Evolutionary conservation across 1,284 basidiomycete genomes (phyloP).

Genomic region (Trametes sp.): DNA sequence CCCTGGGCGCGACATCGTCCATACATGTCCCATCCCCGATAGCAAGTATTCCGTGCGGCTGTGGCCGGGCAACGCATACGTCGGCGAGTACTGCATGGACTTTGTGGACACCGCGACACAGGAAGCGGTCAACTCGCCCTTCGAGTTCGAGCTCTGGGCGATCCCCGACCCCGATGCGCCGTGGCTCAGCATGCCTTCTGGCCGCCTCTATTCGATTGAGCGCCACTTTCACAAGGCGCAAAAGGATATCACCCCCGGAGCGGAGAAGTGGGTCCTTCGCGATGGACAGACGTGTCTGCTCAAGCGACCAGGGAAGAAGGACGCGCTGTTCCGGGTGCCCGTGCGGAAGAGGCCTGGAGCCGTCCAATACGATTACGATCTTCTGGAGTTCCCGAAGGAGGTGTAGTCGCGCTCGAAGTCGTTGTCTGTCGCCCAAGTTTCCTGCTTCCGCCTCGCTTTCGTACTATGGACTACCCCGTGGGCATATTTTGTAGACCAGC

Average conservation of each 20-base stretch:
- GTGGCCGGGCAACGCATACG: background rate
- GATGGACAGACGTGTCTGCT: conserved; percentile 13
- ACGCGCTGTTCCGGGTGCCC: conserved; percentile 9
- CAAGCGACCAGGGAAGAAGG: conserved; percentile 4
- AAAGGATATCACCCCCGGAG: conserved; percentile 10
- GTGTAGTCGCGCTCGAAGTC: conserved; percentile 3
- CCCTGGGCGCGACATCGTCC: background rate
- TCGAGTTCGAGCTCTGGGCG: conserved; percentile 15
- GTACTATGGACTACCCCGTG: too few relatives aligned
- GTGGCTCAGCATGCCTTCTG: background rate
- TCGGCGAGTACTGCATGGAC: conserved; percentile 14
- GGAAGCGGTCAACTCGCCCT: conserved; percentile 10
- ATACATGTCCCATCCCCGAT: conserved; percentile 6
- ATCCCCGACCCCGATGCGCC: conserved; percentile 1
- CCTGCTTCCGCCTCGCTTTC: too few relatives aligned
- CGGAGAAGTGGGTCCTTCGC: conserved; percentile 12
- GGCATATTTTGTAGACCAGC: too few relatives aligned
- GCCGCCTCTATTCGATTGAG: conserved; percentile 1
- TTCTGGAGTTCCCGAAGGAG: conserved; percentile 10
- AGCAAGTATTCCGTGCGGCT: conserved; percentile 9
- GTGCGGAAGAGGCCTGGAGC: background rate
- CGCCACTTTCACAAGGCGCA: background rate
- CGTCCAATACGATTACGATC: background rate
- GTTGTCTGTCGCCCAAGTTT: too few relatives aligned
- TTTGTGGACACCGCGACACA: conserved; percentile 3